These are phyloP conservation scores for Linnemannia hyalina DNA, from an alignment of 192 early-diverging fungal genomes.

Conservation along the genomic window DNA sequence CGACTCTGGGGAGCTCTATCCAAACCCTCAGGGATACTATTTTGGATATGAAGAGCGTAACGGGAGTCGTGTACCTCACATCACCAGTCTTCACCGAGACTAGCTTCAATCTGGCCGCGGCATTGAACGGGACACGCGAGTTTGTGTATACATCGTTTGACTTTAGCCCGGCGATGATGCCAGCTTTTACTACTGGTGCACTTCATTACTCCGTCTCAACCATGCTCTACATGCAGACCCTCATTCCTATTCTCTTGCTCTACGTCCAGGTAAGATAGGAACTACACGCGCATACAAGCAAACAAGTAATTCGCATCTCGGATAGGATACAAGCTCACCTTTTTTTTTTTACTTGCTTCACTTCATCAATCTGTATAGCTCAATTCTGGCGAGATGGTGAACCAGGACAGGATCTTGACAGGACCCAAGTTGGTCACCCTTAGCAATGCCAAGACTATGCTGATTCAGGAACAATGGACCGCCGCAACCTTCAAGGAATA, in stretches of 20 bases:
- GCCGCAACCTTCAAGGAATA: background rate
- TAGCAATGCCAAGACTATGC: background rate
- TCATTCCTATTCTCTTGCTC: constrained; percentile 18
- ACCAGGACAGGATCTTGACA: constrained; percentile 11
- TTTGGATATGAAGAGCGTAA: background rate
- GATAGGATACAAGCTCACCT: background rate
- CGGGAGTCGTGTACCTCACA: constrained; percentile 23
- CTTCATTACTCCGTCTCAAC: constrained; percentile 22
- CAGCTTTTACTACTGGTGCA: background rate
- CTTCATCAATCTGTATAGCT: background rate
- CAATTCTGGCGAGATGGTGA: constrained; percentile 21
- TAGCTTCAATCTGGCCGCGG: background rate
- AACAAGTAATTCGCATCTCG: background rate
- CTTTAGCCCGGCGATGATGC: background rate
- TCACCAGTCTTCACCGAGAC: background rate
- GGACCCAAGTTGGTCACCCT: constrained; percentile 21
- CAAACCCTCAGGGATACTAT: background rate
- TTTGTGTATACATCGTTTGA: constrained; percentile 25
- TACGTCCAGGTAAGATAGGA: constrained; percentile 18
- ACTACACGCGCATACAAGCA: background rate
- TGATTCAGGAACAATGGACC: constrained; percentile 16
- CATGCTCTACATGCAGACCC: constrained; percentile 9
- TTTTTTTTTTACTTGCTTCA: background rate
- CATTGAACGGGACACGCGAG: constrained; percentile 5
- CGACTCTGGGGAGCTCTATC: background rate